phyloP scores from a whole-genome alignment of 371 early-diverging fungal species.

The Chytridium lagenaria region DNA sequence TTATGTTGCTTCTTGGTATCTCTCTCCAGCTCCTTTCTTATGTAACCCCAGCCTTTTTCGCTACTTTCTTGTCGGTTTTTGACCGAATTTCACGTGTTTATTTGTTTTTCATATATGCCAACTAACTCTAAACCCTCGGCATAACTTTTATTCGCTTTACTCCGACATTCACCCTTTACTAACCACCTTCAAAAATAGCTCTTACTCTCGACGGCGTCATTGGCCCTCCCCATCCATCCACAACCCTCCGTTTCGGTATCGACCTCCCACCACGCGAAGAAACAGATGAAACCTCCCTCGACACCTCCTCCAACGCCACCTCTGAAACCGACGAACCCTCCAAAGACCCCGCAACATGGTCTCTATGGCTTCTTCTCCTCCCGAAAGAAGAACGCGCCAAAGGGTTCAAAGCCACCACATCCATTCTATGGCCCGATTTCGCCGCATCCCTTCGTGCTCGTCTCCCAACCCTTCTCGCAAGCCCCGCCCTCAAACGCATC shows the following conservation, averaged over 20 bases:
- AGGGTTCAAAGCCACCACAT: neutral
- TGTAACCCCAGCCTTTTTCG: too few relatives aligned
- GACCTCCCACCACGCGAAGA: conserved; percentile 25
- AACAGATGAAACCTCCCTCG: conserved; percentile 17
- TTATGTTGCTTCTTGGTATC: too few relatives aligned
- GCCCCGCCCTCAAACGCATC: conserved; percentile 23
- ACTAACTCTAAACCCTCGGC: too few relatives aligned
- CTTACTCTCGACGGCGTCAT: conserved; percentile 28
- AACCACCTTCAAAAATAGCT: conserved; percentile 18
- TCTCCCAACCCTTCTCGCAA: conserved; percentile 30
- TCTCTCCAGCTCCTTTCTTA: too few relatives aligned
- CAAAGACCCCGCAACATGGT: conserved; percentile 17
- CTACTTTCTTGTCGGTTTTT: too few relatives aligned
- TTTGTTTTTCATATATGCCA: too few relatives aligned
- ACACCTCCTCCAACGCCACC: conserved; percentile 1
- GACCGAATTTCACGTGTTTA: too few relatives aligned
- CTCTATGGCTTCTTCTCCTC: conserved; percentile 25
- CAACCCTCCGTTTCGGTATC: conserved; percentile 27
- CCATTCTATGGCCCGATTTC: conserved; percentile 20
- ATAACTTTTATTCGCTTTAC: too few relatives aligned
- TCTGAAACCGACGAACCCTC: neutral
- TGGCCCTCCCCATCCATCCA: conserved; percentile 20
- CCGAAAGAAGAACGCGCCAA: neutral
- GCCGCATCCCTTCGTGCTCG: conserved; percentile 4
- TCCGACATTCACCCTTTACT: too few relatives aligned